These are phyloP conservation scores for Zygnema circumcarinatum DNA, from an alignment of 139 green algal species.

Conservation along the genomic window DNA sequence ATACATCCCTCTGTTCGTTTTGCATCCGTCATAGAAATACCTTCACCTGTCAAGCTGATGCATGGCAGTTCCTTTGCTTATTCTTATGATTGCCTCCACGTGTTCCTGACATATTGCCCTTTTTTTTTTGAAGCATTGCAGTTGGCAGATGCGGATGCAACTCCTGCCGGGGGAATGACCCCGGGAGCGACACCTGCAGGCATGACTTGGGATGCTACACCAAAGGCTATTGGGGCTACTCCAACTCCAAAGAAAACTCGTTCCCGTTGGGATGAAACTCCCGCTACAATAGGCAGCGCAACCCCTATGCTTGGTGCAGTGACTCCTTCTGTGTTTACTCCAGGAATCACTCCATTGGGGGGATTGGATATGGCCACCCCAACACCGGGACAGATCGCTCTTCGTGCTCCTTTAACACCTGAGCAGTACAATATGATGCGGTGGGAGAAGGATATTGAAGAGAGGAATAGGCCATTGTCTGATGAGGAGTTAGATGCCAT, in stretches of 20 bases:
- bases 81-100: not conserved
- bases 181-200: constrained; percentile 60
- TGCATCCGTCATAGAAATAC: not conserved
- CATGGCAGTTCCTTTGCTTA: no score
- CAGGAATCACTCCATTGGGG: constrained; percentile 61
- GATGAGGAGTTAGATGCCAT: constrained; percentile 97
- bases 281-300: constrained; percentile 69
- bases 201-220: constrained; percentile 61
- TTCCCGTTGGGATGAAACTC: constrained; percentile 87
- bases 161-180: constrained; percentile 65
- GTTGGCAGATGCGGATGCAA: constrained; percentile 44
- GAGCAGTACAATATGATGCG: constrained; percentile 79
- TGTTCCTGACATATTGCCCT: not conserved
- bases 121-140: not conserved
- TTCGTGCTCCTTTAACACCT: constrained; percentile 74
- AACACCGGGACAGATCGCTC: constrained; percentile 65
- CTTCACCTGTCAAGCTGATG: no score
- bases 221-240: constrained; percentile 43
- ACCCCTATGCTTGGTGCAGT: constrained; percentile 72
- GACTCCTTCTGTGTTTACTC: constrained; percentile 40
- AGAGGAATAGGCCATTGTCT: constrained; percentile 86
- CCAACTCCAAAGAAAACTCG: constrained; percentile 63
- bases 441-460: constrained; percentile 87
- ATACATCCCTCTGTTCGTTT: not conserved
- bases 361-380: constrained; percentile 74